Base-by-base conservation (phyloP, 768 basidiomycete genomes). In the Jaapia argillacea region DNA sequence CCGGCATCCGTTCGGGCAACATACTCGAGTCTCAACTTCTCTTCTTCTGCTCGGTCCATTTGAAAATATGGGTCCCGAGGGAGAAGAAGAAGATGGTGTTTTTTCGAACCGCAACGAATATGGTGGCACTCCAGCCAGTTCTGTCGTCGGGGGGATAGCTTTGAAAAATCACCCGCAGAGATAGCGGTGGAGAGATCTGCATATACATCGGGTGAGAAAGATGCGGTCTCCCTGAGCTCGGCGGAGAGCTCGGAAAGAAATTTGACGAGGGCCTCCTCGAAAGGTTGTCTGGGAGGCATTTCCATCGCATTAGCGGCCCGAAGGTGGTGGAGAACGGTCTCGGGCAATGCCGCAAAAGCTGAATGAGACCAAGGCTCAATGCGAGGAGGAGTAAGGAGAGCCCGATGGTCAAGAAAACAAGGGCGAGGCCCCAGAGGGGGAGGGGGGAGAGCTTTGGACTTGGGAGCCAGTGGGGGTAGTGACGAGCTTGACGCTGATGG, bases 81-180 rank as follows among this genome's bases (percentile, higher is more conserved):
- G 31, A 73, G 64, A 7, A 84, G 57, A 35, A 84, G 64, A 31
- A 83, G 66, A 45, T 72, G 66, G 49, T 68, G 68, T 49, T 71
- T 77, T 39, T 71, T 66, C 18, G 81, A 81, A 14, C 80, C 81
- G 26, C 72, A 64, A 44, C 72, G 72, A 36, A 81, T 63, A 46
- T 79, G 78, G 52, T 84, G 81, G 51, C 72, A 71, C 14, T 65
- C 56, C 12, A 68, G 54, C 81, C 81, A 84, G 47, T 70, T 66
- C 40, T 63, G 68, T 47, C 62, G 51, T 25, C 74, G 73, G 24
- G 52, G 58, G 26, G 69, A 57, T 24, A 71, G 52, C 40, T 52
- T 49, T 13, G 54, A 53, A 5, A 54, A 45, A 13, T 57, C 52
- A 21, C 55, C 50, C 18, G 65, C 66, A 2, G 68, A 59, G 38